Percentiles rank a stretch among this genome's conserved stretches.
These are phyloP conservation scores for Saccharomyces uvarum DNA, from an alignment of 1,139 yeast species.

Conservation along the genomic window DNA sequence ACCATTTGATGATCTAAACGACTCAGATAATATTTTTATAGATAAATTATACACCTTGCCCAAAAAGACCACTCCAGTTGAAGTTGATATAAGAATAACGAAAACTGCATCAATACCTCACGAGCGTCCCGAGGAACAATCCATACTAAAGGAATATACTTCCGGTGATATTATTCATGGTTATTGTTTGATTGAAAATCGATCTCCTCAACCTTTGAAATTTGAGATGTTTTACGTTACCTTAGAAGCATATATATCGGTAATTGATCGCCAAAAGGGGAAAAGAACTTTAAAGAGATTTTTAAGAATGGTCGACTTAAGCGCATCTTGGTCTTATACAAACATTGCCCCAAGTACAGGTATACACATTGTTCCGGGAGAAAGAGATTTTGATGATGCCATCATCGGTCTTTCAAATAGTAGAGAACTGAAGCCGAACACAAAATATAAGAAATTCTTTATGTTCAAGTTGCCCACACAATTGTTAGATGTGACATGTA, in stretches of 20 bases:
- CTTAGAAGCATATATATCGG: slow-evolving; percentile 42
- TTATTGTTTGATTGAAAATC: slow-evolving; percentile 41
- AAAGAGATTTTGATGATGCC: slow-evolving; percentile 44
- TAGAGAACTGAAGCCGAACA: slow-evolving; percentile 44
- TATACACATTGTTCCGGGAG: slow-evolving; percentile 40
- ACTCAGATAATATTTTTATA: slow-evolving; percentile 29
- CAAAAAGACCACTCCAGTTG: slow-evolving; percentile 27
- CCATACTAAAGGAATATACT: slow-evolving; percentile 40
- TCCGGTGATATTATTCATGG: slow-evolving; percentile 55
- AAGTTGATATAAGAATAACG: slow-evolving; percentile 34
- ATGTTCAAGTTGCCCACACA: slow-evolving; percentile 55
- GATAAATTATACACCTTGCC: slow-evolving; percentile 35
- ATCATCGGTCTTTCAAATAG: slow-evolving; percentile 46
- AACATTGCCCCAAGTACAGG: slow-evolving; percentile 40
- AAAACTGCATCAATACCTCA: slow-evolving; percentile 32
- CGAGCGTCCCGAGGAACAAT: slow-evolving; percentile 30
- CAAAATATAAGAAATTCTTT: slow-evolving; percentile 53
- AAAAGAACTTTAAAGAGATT: slow-evolving; percentile 34
- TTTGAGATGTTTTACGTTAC: slow-evolving; percentile 55
- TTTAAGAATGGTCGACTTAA: slow-evolving; percentile 38
- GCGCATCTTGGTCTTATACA: slow-evolving; percentile 39
- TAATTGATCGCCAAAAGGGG: slow-evolving; percentile 28
- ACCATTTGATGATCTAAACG: slow-evolving; percentile 23
- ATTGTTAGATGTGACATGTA: slow-evolving; percentile 51
- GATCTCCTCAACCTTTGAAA: slow-evolving; percentile 36